phyloP scores from a whole-genome alignment of 2,329 filamentous ascomycete genomes.

The Phialocephala sp. region DNA sequence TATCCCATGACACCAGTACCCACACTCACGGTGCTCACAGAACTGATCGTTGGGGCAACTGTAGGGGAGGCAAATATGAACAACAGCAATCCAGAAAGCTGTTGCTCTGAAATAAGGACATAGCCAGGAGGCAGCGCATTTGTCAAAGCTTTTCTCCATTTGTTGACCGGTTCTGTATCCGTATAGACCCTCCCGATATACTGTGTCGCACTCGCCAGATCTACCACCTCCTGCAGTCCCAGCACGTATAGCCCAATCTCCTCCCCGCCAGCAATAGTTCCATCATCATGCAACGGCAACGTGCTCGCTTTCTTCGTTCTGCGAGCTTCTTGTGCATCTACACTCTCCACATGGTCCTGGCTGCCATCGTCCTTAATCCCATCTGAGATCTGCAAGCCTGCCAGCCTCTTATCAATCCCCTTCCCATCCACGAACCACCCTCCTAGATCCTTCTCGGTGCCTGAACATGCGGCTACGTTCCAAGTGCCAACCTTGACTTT shows the following conservation, averaged over 20 bases:
- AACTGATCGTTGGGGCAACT: conserved; percentile 75
- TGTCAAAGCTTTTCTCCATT: conserved; percentile 81
- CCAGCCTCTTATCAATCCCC: conserved; percentile 68
- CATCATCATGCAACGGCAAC: conserved; percentile 51
- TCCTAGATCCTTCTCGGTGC: conserved; percentile 85
- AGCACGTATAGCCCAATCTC: conserved; percentile 90
- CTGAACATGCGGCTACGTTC: conserved; percentile 88
- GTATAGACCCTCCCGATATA: conserved; percentile 75
- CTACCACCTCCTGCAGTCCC: conserved; percentile 90
- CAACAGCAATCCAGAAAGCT: conserved; percentile 83
- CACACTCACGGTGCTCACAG: conserved; percentile 81
- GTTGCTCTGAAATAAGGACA: conserved; percentile 76
- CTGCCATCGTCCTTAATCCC: conserved; percentile 44
- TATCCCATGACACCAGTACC: conserved; percentile 92
- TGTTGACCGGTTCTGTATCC: conserved; percentile 72
- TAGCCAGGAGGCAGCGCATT: conserved; percentile 80
- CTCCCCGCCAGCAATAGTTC: conserved; percentile 58
- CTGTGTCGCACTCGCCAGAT: conserved; percentile 79
- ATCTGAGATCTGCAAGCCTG: conserved; percentile 55
- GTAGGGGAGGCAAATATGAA: conserved; percentile 85
- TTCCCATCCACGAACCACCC: conserved; percentile 86
- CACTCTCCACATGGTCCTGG: conserved; percentile 48
- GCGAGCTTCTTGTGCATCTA: conserved; percentile 53
- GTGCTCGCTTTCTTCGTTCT: conserved; percentile 46
- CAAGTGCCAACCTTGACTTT: conserved; percentile 91